Evolutionary conservation across 306 rosid genomes (phyloP).

Genomic region (Carpinus viminea): DNA sequence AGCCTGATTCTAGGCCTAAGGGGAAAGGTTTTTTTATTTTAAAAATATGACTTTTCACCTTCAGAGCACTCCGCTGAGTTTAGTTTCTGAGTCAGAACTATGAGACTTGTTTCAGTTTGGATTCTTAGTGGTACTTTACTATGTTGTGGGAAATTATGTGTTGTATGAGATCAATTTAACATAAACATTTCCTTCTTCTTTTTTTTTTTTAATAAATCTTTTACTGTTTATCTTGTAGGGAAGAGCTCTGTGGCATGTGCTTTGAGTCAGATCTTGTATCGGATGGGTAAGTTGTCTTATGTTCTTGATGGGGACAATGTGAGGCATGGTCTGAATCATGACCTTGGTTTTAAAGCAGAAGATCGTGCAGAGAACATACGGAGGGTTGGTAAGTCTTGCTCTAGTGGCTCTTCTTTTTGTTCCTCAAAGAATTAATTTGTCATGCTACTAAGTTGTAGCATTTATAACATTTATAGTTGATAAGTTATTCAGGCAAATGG

Average conservation of each 20-base stretch:
- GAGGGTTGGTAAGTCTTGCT: constrained; percentile 68
- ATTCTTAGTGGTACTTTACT: not conserved
- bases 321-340: constrained; percentile 90
- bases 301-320: constrained; percentile 97
- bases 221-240: constrained; percentile 40
- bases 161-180: not conserved
- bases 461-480: constrained; percentile 16
- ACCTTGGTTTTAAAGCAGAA: constrained; percentile 81
- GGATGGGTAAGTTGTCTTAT: constrained; percentile 71
- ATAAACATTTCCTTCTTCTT: not conserved
- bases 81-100: not conserved
- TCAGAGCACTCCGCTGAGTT: not conserved
- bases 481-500: not conserved
- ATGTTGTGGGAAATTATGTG: not conserved
- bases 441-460: not conserved
- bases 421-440: not conserved
- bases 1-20: not conserved
- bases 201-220: not conserved
- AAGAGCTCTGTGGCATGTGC: constrained; percentile 97
- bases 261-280: constrained; percentile 71
- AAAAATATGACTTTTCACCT: not conserved
- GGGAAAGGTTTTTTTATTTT: not conserved
- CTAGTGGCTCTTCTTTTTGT: not conserved
- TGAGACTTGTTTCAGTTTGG: constrained; percentile 2
- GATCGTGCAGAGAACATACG: constrained; percentile 95